Conservation (phyloP, 306 rosid genomes). For the Prunus mira region DNA sequence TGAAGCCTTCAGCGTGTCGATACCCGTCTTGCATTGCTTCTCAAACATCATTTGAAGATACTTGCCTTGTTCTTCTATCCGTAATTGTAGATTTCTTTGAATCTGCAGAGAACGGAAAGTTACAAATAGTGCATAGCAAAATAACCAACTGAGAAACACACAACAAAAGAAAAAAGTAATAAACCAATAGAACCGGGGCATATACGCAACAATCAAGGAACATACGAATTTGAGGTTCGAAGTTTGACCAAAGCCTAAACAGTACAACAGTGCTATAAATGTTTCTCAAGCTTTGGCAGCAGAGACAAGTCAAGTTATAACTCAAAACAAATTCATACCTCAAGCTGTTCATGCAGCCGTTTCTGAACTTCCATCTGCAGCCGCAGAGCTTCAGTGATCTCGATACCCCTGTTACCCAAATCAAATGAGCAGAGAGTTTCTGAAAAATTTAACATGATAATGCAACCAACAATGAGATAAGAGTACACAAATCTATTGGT, state of each 20-base stretch:
- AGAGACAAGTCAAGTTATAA: neutral
- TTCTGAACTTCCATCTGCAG: slow-evolving; percentile 99
- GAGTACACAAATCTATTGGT: neutral
- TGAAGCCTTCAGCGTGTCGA: slow-evolving; percentile 33
- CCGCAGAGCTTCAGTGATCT: slow-evolving; percentile 95
- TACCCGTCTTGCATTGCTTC: slow-evolving; percentile 59
- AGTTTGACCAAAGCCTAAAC: neutral
- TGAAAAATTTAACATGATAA: slow-evolving; percentile 20
- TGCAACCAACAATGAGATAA: neutral
- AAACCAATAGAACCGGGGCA: neutral
- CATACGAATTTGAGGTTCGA: neutral
- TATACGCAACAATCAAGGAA: neutral
- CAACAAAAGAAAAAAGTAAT: neutral
- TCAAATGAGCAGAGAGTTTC: slow-evolving; percentile 1
- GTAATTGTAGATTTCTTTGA: slow-evolving; percentile 92
- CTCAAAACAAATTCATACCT: slow-evolving; percentile 48
- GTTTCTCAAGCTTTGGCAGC: neutral
- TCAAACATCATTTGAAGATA: slow-evolving; percentile 95
- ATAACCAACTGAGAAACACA: neutral
- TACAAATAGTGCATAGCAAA: neutral
- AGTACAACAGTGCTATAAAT: neutral
- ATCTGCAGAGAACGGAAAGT: slow-evolving; percentile 38
- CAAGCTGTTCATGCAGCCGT: slow-evolving; percentile 95
- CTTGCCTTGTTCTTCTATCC: slow-evolving; percentile 98
- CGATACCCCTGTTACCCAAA: slow-evolving; percentile 66